phyloP scores from a whole-genome alignment of 2,329 filamentous ascomycete genomes.

The Pseudocercospora fijiensis region DNA sequence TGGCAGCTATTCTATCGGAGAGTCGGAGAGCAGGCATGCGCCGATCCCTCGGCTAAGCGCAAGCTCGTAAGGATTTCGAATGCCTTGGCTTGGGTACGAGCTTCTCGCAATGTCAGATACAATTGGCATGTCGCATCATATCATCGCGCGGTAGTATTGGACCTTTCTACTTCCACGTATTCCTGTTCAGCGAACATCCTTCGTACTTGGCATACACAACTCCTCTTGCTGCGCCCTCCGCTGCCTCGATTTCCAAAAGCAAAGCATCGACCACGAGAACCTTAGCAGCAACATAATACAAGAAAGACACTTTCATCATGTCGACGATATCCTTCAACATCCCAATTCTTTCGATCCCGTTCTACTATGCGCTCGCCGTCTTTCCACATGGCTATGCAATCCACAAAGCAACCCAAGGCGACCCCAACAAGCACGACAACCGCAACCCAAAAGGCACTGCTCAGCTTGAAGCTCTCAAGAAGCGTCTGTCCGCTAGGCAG shows the following conservation, averaged over 20 bases:
- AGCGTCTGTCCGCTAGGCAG: slow-evolving; percentile 39
- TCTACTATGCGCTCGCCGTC: slow-evolving; percentile 46
- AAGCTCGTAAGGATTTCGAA: neutral
- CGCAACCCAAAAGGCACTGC: slow-evolving; percentile 43
- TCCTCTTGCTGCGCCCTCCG: neutral
- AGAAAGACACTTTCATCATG: slow-evolving; percentile 14
- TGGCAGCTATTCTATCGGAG: neutral
- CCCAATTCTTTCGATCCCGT: slow-evolving; percentile 47
- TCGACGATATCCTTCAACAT: slow-evolving; percentile 34
- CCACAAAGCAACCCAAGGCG: slow-evolving; percentile 40
- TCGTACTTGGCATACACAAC: neutral
- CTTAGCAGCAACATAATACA: neutral
- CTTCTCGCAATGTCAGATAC: neutral
- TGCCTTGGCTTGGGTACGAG: neutral
- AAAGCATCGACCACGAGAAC: neutral
- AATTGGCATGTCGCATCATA: neutral
- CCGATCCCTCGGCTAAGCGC: neutral
- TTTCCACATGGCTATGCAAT: slow-evolving; percentile 44
- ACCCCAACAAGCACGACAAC: slow-evolving; percentile 44
- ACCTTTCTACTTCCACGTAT: neutral
- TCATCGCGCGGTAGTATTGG: neutral
- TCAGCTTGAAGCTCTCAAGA: slow-evolving; percentile 40
- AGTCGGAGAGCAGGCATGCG: too few relatives aligned
- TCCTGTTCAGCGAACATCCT: neutral
- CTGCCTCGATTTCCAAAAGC: neutral